Base-by-base conservation (phyloP, 805 yeast species). In the Lachancea mirantina region DNA sequence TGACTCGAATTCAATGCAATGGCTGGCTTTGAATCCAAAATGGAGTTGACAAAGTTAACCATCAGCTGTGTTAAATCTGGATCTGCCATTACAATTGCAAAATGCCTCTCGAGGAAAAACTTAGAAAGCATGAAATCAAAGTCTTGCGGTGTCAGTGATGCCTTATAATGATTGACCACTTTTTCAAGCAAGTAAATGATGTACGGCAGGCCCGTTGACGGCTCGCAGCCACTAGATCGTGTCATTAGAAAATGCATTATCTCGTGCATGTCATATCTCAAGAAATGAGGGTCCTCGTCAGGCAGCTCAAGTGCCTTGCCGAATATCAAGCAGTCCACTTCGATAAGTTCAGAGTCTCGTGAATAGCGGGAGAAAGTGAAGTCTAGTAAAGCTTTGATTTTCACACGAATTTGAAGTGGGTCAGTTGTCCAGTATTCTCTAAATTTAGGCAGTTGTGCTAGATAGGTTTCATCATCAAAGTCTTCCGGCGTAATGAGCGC, bases 401-500 rank as follows among this genome's bases (percentile, higher is more conserved):
- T 55, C 4, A 50, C 38, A 38, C 74, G 73, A 13, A 77, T 54
- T 2, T 49, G 42, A 18, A 62, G 43, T 2, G 74, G 71, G 48
- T 78, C 82, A 9, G 47, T 38, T 0, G 36, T 26, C 81, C 84
- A 76, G 45, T 62, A 74, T 14, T 47, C 45, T 16, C 55, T 57
- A n/a, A 60, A 53, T 30, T 49, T 45, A 15, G 42, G 40, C 20
- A 46, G 32, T 11, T 32, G 39, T 20, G 45, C 48, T 19, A 47
- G 41, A 28, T 36, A 33, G 13, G 30, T 32, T 5, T 47, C 46
- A 29, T 50, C 25, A 62, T 28, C 31, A 30, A 27, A 67, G 2
- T 62, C 59, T 15, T 77, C 75, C 0, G 84, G 78, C 2, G 70
- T 55, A 30, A 73, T 72, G 47, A 80, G 55, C 0, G 87, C 84